These are phyloP conservation scores for Petunia secreta DNA, from an alignment of 257 asterid species.

Conservation along the genomic window DNA sequence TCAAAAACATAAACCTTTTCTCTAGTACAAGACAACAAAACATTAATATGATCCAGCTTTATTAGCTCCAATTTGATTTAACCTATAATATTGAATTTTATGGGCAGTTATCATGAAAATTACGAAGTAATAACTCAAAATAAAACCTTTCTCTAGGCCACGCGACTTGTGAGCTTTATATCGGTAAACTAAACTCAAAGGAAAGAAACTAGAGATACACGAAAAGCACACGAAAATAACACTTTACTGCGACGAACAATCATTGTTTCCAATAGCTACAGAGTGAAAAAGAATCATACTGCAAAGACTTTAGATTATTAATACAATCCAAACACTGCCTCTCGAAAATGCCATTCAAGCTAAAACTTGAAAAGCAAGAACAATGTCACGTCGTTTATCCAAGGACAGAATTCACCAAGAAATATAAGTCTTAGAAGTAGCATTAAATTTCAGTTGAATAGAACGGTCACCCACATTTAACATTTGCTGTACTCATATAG, in stretches of 20 bases:
- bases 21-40: too few relatives aligned
- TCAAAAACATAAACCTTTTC: too few relatives aligned
- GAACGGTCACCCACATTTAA: conserved; percentile 1
- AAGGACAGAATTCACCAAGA: not conserved
- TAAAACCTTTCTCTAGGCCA: too few relatives aligned
- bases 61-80: too few relatives aligned
- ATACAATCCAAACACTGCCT: not conserved
- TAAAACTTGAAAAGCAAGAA: not conserved
- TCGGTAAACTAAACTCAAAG: too few relatives aligned
- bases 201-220: too few relatives aligned
- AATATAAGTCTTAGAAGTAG: not conserved
- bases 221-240: not conserved
- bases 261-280: not conserved
- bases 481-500: conserved; percentile 13
- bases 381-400: not conserved
- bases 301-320: not conserved
- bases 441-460: not conserved
- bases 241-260: not conserved
- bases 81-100: too few relatives aligned
- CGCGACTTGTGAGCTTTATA: too few relatives aligned
- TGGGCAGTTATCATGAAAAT: too few relatives aligned
- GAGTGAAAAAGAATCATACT: not conserved
- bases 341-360: not conserved
- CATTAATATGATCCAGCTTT: too few relatives aligned
- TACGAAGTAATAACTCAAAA: too few relatives aligned